Conservation (phyloP, 331 rosid genomes). For the Arachis monticola region DNA sequence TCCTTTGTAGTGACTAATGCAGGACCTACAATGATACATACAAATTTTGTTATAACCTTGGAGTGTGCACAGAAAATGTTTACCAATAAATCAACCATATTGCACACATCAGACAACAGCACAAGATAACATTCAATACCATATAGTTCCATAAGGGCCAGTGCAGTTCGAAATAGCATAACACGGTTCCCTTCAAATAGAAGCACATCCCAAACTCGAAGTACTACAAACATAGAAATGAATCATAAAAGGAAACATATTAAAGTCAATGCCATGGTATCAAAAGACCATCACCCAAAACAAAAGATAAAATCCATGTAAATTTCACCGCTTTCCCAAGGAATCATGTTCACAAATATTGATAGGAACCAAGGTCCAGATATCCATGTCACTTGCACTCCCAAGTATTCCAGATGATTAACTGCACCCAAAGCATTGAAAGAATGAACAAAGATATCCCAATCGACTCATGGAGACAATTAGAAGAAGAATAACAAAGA, state of each 20-base stretch:
- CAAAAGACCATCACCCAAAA: background rate
- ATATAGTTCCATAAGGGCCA: constrained; percentile 87
- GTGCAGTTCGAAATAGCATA: constrained; percentile 93
- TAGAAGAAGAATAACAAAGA: constrained; percentile 29
- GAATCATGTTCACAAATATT: constrained; percentile 86
- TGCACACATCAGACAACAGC: constrained; percentile 29
- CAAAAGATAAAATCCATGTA: constrained; percentile 1
- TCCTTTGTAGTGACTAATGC: constrained; percentile 78
- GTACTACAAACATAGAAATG: constrained; percentile 58
- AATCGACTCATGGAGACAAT: constrained; percentile 35
- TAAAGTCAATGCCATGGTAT: constrained; percentile 27
- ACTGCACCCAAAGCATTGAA: constrained; percentile 71
- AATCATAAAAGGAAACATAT: constrained; percentile 41
- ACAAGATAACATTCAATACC: constrained; percentile 53
- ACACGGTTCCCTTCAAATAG: constrained; percentile 93
- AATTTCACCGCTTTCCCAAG: constrained; percentile 96
- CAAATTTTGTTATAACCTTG: background rate
- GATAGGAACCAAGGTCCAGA: constrained; percentile 98
- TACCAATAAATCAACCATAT: constrained; percentile 1
- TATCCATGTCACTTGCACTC: constrained; percentile 98
- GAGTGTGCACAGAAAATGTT: background rate
- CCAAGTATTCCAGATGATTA: constrained; percentile 97
- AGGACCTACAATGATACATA: constrained; percentile 61
- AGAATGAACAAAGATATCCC: constrained; percentile 45
- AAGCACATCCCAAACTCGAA: constrained; percentile 94